Base-by-base conservation (phyloP, 108 stramenopile species). In the Pseudonitzschia delicatissima region DNA sequence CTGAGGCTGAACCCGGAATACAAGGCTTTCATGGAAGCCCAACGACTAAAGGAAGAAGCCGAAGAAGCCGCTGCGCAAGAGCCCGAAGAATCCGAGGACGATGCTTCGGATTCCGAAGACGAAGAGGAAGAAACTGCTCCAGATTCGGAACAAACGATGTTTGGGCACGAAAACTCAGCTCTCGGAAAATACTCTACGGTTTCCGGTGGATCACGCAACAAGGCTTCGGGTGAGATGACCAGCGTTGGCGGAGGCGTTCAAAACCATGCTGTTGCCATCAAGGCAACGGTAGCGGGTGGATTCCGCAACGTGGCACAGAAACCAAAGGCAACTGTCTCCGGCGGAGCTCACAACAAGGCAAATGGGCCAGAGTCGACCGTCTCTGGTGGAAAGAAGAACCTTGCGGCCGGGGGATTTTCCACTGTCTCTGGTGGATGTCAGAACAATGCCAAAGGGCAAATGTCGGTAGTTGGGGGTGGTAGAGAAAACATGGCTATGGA, bases 1-100 rank as follows among this genome's bases (percentile, higher is more conserved):
- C 73, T 73, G 72, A 78, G 73, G 48, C 33, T 73, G 45, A 78
- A 78, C 45, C 77, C 77, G 44, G 77, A 78, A 31, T 78, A 73
- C 66, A 73, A 69, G 27, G 26, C 25, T 6, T 78, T 67, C 67
- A 45, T 73, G 49, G 72, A 72, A 29, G 53, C 61, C 7, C 77
- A 78, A 64, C n/a, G n/a, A n/a, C n/a, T n/a, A n/a, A n/a, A n/a
- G n/a, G n/a, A n/a, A n/a, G n/a, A n/a, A n/a, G n/a, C n/a, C n/a
- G n/a, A n/a, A n/a, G n/a, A n/a, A n/a, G n/a, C n/a, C n/a, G n/a
- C n/a, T n/a, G n/a, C n/a, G n/a, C n/a, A n/a, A n/a, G n/a, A n/a
- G n/a, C n/a, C n/a, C n/a, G n/a, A n/a, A n/a, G n/a, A n/a, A n/a
- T n/a, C n/a, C n/a, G n/a, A n/a, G n/a, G n/a, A n/a, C n/a, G n/a